Evolutionary conservation across 116 monocot genomes (phyloP).

Genomic region (Papilionanthe hybrid): DNA sequence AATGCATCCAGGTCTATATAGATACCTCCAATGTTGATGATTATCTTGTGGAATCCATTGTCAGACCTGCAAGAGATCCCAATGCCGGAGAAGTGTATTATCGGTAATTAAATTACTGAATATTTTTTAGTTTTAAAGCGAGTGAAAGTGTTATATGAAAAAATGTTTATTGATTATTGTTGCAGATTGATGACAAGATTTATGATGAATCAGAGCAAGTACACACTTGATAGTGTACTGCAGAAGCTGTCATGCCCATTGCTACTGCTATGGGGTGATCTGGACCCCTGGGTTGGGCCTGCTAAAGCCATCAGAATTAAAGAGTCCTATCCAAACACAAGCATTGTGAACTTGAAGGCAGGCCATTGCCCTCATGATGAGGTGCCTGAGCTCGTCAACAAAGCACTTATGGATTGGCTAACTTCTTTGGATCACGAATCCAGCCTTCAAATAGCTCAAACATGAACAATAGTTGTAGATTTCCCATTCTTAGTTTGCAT

Average conservation of each 20-base stretch:
- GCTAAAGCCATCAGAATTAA: slow-evolving; percentile 65
- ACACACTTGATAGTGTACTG: slow-evolving; percentile 66
- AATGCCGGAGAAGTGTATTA: slow-evolving; percentile 97
- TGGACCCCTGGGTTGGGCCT: slow-evolving; percentile 96
- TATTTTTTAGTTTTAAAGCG: neutral
- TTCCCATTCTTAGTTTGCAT: neutral
- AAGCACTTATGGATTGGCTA: slow-evolving; percentile 74
- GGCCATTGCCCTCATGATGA: slow-evolving; percentile 98
- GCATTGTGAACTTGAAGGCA: slow-evolving; percentile 80
- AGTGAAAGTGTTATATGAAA: neutral
- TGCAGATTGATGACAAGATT: slow-evolving; percentile 84
- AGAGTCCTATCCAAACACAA: slow-evolving; percentile 79
- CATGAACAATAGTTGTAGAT: neutral
- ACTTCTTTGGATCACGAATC: slow-evolving; percentile 34
- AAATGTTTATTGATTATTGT: neutral
- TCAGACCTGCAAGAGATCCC: slow-evolving; percentile 69
- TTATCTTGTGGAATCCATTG: slow-evolving; percentile 87
- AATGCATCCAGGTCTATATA: slow-evolving; percentile 63
- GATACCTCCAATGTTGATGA: slow-evolving; percentile 82
- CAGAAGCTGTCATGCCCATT: slow-evolving; percentile 72
- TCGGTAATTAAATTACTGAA: slow-evolving; percentile 26
- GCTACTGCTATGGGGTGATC: slow-evolving; percentile 82
- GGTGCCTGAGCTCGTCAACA: slow-evolving; percentile 79
- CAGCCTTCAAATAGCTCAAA: slow-evolving; percentile 5
- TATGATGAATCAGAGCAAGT: slow-evolving; percentile 76